Conservation (phyloP, 805 yeast species). For the Candida maesae region DNA sequence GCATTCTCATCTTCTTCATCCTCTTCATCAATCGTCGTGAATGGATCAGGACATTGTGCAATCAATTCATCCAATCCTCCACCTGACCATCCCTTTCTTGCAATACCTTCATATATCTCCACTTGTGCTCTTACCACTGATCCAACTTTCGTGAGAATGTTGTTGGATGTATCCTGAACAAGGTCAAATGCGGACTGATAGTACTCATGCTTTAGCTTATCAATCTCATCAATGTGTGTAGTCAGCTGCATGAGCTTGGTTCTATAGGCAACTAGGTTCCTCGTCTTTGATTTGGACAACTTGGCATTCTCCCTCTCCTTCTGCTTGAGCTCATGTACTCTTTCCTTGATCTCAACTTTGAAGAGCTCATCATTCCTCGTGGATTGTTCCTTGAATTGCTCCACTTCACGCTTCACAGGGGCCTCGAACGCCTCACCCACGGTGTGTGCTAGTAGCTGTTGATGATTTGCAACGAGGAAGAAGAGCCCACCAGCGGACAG, state of each 20-base stretch:
- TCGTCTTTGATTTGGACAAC: constrained; percentile 53
- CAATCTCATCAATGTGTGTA: constrained; percentile 73
- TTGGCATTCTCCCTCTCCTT: constrained; percentile 61
- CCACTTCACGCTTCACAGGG: constrained; percentile 46
- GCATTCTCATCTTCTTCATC: constrained; percentile 3
- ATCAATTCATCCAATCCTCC: constrained; percentile 77
- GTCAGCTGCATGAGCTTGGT: constrained; percentile 65
- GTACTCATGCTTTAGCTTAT: constrained; percentile 68
- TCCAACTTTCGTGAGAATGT: constrained; percentile 52
- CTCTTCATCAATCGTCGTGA: constrained; percentile 28
- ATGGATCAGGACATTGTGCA: constrained; percentile 63
- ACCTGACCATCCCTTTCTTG: constrained; percentile 82
- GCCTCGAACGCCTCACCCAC: constrained; percentile 51
- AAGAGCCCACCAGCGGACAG: constrained; percentile 75
- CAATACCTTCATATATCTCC: constrained; percentile 75
- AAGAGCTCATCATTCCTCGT: constrained; percentile 49
- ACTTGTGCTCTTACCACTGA: constrained; percentile 73
- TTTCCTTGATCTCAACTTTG: constrained; percentile 47
- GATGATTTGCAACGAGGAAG: constrained; percentile 71
- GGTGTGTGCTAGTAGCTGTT: constrained; percentile 60
- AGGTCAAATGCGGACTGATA: constrained; percentile 59
- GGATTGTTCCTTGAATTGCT: constrained; percentile 41
- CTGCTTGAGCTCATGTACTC: constrained; percentile 48
- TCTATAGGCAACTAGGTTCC: constrained; percentile 67
- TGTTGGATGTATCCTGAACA: constrained; percentile 58